These are phyloP conservation scores for Blastocystis sp. DNA, from an alignment of 352 stramenopile species.

Conservation along the genomic window DNA sequence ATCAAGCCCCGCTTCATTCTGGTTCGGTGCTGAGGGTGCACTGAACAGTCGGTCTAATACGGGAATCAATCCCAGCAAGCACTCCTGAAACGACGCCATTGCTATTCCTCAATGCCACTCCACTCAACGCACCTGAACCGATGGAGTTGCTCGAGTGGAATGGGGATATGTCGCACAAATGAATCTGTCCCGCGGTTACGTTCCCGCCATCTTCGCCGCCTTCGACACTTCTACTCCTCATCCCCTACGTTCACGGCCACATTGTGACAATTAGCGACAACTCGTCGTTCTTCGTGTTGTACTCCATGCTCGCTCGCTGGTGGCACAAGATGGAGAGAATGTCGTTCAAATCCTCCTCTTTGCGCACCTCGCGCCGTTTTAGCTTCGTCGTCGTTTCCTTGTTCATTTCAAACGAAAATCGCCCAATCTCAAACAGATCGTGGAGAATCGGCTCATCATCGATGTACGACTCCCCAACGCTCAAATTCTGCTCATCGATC, in stretches of 20 bases:
- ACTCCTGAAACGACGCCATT: not conserved
- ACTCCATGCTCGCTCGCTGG: not conserved
- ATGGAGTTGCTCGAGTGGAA: not conserved
- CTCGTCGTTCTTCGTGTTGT: not conserved
- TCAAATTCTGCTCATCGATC: not conserved
- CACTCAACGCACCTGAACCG: not conserved
- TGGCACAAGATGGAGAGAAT: not conserved
- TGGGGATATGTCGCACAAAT: slow-evolving; percentile 28
- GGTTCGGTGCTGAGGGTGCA: not conserved
- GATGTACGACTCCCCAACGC: slow-evolving; percentile 30
- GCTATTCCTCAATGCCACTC: not conserved
- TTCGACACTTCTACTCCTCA: slow-evolving; percentile 42
- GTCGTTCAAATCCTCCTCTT: slow-evolving; percentile 18
- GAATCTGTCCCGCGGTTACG: slow-evolving; percentile 16
- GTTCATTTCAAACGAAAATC: slow-evolving; percentile 20
- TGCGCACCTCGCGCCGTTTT: not conserved
- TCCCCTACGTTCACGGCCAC: not conserved
- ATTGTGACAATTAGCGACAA: slow-evolving; percentile 29
- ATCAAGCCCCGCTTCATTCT: not conserved
- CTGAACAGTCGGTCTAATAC: not conserved
- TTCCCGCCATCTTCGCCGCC: not conserved
- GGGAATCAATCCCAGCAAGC: not conserved
- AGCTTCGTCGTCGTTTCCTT: not conserved
- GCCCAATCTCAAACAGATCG: slow-evolving; percentile 47
- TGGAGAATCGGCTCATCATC: slow-evolving; percentile 11